A percentile compares a stretch with the other conserved stretches of the same genome.
Evolutionary conservation across 2,329 filamentous ascomycete genomes (phyloP).

Genomic region (Chaetomiaceae sp.): DNA sequence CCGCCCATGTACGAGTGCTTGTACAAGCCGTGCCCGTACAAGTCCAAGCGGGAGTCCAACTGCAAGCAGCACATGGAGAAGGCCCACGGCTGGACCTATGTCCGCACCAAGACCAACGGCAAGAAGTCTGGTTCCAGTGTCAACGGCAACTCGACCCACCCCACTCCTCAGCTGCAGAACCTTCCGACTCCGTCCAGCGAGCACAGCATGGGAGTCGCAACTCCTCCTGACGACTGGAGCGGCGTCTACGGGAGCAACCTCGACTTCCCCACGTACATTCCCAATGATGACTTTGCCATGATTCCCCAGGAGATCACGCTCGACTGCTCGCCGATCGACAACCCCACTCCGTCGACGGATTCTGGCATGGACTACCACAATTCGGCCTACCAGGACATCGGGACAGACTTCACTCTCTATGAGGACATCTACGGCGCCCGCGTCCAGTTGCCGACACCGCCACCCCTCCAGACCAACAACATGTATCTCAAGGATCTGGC

Average conservation of each 20-base stretch:
- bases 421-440: conserved; percentile 60
- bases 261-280: conserved; percentile 48
- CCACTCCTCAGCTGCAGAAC: conserved; percentile 57
- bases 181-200: conserved; percentile 60
- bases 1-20: conserved; percentile 80
- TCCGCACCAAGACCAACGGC: conserved; percentile 77
- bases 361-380: conserved; percentile 41
- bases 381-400: conserved; percentile 56
- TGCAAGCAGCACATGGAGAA: conserved; percentile 88
- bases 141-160: conserved; percentile 42
- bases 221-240: conserved; percentile 50
- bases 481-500: conserved; percentile 43
- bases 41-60: conserved; percentile 87
- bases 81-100: conserved; percentile 67
- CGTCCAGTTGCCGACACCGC: conserved; percentile 52
- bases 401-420: conserved; percentile 56
- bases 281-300: conserved; percentile 45
- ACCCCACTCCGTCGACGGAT: conserved; percentile 46
- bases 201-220: conserved; percentile 50
- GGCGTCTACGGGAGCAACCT: conserved; percentile 34
- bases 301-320: conserved; percentile 41
- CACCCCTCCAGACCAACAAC: conserved; percentile 39
- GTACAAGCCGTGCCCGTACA: conserved; percentile 81
- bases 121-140: conserved; percentile 48
- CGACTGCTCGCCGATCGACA: conserved; percentile 45